Base-by-base conservation (phyloP, 768 basidiomycete species). In the Coprinopsis marcescibilis region DNA sequence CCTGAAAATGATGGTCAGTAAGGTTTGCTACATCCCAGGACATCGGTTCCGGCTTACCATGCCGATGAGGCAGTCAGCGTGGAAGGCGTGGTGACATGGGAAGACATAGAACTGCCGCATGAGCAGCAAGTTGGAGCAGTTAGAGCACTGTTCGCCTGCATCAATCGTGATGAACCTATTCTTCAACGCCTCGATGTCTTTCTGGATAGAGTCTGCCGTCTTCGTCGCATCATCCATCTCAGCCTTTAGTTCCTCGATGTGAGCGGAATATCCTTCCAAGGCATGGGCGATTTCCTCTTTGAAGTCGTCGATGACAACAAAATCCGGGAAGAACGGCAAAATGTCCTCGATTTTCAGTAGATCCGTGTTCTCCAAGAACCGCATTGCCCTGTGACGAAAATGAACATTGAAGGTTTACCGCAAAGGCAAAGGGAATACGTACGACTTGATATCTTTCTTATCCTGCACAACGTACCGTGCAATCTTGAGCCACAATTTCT, bases 321-420 rank as follows among this genome's bases (percentile, higher is more conserved):
- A 99, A 67, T 98, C 95, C 2, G 96, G 95, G 81, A 99, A 98
- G 82, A 98, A 99, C 4, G 96, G 96, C 14, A 99, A 70, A 51
- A 99, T 96, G 60, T 99, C 96, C 61, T 99, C 96, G 53, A 99
- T 95, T 67, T 97, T 97, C 60, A 99, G 79, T 27, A 98, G 68
- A 55, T 90, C 84, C 0, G 96, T 95, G 52, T 90, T 85, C 61
- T 98, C 93, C 56, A 98, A 72, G 71, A 99, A 97, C 17, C 79
- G 81, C 91, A 98, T 98, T 15, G 96, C 96, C 44, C 95, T 99
- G 61, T 21, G 43, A 46, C 32, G 38, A 29, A 21, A 43, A 27
- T 23, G 14, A 43, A 34, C 14, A 50, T 43, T 14, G 33, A 23
- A 37, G 12, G 21, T 44, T 29, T 25, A 42, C 32, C 10, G 40